Conservation (phyloP, 129 eudicot species). For the Logfia minima region DNA sequence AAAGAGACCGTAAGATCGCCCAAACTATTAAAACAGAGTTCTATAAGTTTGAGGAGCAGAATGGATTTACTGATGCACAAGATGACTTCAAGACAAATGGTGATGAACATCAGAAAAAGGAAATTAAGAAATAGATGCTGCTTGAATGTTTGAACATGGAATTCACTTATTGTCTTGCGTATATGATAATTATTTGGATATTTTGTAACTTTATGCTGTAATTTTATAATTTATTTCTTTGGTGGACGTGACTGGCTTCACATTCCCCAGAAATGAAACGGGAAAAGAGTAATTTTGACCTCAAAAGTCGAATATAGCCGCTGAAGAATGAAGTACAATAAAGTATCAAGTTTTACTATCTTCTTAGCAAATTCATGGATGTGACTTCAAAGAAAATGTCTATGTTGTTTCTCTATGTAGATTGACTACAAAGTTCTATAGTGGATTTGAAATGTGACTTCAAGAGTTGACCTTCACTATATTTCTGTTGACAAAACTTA, state of each 20-base stretch:
- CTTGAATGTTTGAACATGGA: neutral
- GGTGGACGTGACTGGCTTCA: neutral
- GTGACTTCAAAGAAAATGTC: neutral
- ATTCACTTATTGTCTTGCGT: slow-evolving; percentile 14
- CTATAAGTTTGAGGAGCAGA: slow-evolving; percentile 58
- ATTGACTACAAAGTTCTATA: neutral
- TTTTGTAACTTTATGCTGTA: slow-evolving; percentile 32
- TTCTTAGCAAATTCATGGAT: neutral
- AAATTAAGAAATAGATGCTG: slow-evolving; percentile 15
- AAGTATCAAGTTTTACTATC: slow-evolving; percentile 13
- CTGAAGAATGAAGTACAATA: slow-evolving; percentile 22
- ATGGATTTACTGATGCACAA: slow-evolving; percentile 42
- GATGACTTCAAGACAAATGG: slow-evolving; percentile 36
- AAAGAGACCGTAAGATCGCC: slow-evolving; percentile 60
- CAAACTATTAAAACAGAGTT: slow-evolving; percentile 74
- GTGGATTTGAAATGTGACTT: neutral
- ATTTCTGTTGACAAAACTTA: too few relatives aligned
- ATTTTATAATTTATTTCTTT: slow-evolving; percentile 14
- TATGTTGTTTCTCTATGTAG: neutral
- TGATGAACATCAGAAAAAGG: slow-evolving; percentile 17
- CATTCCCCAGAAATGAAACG: slow-evolving; percentile 19
- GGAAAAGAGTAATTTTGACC: slow-evolving; percentile 23
- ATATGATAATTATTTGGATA: slow-evolving; percentile 23
- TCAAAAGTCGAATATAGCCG: slow-evolving; percentile 21
- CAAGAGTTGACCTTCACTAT: neutral